Percentiles rank a stretch among this genome's conserved stretches.
Conservation (phyloP, 768 basidiomycete species). For the Boletus rex-veris region DNA sequence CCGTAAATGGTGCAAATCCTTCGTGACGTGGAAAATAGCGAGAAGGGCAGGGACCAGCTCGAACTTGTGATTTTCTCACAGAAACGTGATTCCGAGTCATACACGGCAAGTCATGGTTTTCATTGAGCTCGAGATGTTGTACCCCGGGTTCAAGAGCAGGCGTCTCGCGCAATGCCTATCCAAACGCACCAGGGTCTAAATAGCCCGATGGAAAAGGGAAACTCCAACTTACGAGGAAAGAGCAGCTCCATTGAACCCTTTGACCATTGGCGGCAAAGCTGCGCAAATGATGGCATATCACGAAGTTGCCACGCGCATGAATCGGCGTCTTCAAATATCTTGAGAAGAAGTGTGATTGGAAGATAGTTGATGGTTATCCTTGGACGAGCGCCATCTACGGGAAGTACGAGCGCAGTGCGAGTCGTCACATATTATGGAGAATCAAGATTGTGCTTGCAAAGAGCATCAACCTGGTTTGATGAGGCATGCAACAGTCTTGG, state of each 20-base stretch:
- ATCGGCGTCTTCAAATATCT: background rate
- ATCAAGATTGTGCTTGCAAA: background rate
- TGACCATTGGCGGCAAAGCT: background rate
- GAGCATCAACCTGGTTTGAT: background rate
- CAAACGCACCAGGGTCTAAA: background rate
- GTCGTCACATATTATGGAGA: no score
- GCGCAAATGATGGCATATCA: no score
- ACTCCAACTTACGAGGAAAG: background rate
- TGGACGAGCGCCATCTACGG: background rate
- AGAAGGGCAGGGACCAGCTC: no score
- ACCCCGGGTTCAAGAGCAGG: background rate
- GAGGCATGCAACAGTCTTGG: background rate
- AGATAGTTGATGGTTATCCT: background rate
- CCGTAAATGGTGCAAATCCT: no score
- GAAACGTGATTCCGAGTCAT: no score
- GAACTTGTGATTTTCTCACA: no score
- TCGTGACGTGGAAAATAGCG: no score
- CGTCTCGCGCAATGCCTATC: background rate
- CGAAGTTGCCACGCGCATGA: background rate
- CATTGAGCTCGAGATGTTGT: background rate
- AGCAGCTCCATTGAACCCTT: background rate
- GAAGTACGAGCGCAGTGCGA: no score
- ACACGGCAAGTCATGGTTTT: no score
- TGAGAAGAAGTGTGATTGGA: background rate
- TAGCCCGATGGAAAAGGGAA: background rate